Evolutionary conservation across 1,284 basidiomycete genomes (phyloP).

Genomic region (Butyriboletus appendiculatus): DNA sequence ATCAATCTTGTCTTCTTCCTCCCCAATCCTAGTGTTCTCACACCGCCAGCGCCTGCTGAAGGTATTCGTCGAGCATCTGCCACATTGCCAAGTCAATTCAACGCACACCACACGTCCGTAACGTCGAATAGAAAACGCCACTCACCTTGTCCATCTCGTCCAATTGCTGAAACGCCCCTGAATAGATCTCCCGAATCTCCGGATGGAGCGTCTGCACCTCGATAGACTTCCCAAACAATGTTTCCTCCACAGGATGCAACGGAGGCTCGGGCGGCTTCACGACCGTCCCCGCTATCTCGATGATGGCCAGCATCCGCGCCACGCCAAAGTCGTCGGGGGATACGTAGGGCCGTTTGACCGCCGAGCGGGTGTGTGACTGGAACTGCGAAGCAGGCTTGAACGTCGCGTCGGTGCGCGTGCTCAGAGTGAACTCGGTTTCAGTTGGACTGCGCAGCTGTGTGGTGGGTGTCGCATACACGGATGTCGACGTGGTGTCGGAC

Average conservation of each 20-base stretch:
- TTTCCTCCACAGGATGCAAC: conserved; percentile 65
- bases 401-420: conserved; percentile 27
- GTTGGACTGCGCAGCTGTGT: conserved; percentile 37
- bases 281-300: conserved; percentile 59
- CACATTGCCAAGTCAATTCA: not conserved
- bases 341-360: conserved; percentile 47
- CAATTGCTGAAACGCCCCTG: conserved; percentile 68
- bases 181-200: conserved; percentile 69
- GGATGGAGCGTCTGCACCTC: conserved; percentile 70
- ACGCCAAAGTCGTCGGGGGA: conserved; percentile 85
- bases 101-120: not conserved
- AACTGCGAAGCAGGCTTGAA: conserved; percentile 20
- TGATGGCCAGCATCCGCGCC: conserved; percentile 79
- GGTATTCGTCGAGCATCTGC: conserved; percentile 40
- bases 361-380: not conserved
- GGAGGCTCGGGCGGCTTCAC: conserved; percentile 26
- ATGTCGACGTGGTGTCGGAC: conserved; percentile 47
- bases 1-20: too few species aligned
- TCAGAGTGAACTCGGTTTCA: conserved; percentile 17
- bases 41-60: conserved; percentile 24
- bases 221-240: conserved; percentile 70
- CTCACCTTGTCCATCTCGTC: conserved; percentile 79
- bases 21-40: conserved; percentile 9
- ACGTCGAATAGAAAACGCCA: conserved; percentile 5
- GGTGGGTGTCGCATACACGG: conserved; percentile 52